Evolutionary conservation across 805 yeast species (phyloP).

Genomic region (Pichia californica): DNA sequence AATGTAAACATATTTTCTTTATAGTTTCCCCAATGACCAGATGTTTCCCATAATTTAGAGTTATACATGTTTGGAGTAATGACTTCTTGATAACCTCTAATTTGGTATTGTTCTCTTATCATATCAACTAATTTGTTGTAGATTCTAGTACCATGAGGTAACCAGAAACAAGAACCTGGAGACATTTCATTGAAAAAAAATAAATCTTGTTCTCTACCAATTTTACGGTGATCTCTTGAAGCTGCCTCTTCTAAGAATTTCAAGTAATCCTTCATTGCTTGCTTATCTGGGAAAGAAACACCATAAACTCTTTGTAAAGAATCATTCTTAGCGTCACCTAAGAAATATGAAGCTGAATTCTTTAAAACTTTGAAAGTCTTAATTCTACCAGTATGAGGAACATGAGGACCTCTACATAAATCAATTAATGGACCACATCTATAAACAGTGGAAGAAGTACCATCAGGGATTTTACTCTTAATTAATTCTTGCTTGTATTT

Average conservation of each 20-base stretch:
- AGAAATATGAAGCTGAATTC: constrained; percentile 92
- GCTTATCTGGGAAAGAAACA: constrained; percentile 97
- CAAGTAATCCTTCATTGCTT: constrained; percentile 88
- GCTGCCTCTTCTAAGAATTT: constrained; percentile 95
- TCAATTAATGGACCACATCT: constrained; percentile 97
- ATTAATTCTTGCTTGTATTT: constrained; percentile 90
- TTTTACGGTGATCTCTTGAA: constrained; percentile 90
- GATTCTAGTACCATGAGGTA: constrained; percentile 98
- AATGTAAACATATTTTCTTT: constrained; percentile 92
- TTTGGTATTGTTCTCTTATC: constrained; percentile 77
- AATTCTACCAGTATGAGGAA: constrained; percentile 94
- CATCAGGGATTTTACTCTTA: constrained; percentile 86
- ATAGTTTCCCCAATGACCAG: constrained; percentile 96
- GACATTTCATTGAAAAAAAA: constrained; percentile 94
- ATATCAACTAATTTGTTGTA: constrained; percentile 80
- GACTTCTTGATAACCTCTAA: constrained; percentile 96
- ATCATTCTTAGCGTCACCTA: constrained; percentile 89
- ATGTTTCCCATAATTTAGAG: constrained; percentile 92
- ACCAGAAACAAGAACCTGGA: constrained; percentile 98
- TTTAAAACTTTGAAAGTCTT: constrained; percentile 91
- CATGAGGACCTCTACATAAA: constrained; percentile 95
- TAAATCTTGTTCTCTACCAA: constrained; percentile 94
- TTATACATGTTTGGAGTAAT: constrained; percentile 99
- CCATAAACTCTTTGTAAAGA: constrained; percentile 97
- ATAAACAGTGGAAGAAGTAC: constrained; percentile 92